Base-by-base conservation (phyloP, 73 alveolate genomes). In the Paramecium bursaria region DNA sequence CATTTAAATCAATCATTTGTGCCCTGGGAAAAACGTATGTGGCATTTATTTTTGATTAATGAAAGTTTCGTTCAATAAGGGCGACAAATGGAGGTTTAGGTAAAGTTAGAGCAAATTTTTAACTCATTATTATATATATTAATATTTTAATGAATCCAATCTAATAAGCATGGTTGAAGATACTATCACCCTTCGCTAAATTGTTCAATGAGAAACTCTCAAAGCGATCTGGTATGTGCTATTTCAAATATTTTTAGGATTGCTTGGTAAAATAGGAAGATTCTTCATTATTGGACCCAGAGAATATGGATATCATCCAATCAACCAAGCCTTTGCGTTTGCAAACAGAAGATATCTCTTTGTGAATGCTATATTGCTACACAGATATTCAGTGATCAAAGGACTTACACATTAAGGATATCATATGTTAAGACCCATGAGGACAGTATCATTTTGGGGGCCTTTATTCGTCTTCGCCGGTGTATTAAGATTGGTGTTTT, bases 71-170 rank as follows among this genome's bases (percentile, higher is more conserved):
- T n/a, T n/a, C n/a, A n/a, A n/a, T n/a, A n/a, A n/a, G n/a, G n/a
- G n/a, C n/a, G n/a, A n/a, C n/a, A n/a, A n/a, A n/a, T n/a, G n/a
- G n/a, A n/a, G n/a, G n/a, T n/a, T n/a, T n/a, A n/a, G n/a, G n/a
- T n/a, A n/a, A n/a, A n/a, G n/a, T n/a, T n/a, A n/a, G n/a, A n/a
- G n/a, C n/a, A n/a, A n/a, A n/a, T n/a, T n/a, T n/a, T n/a, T n/a
- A n/a, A n/a, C n/a, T n/a, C n/a, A n/a, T n/a, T n/a, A n/a, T n/a
- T n/a, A n/a, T n/a, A n/a, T n/a, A n/a, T n/a, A n/a, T n/a, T n/a
- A n/a, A n/a, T n/a, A n/a, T n/a, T n/a, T n/a, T n/a, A n/a, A 79
- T 79, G 89, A 79, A 79, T 79, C 89, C 89, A 13, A 79, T 79
- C 46, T 50, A 79, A 79, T 53, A 79, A 50, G 89, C 89, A 22